Conservation (phyloP, 163 green algal species). For the Botryococcus braunii region DNA sequence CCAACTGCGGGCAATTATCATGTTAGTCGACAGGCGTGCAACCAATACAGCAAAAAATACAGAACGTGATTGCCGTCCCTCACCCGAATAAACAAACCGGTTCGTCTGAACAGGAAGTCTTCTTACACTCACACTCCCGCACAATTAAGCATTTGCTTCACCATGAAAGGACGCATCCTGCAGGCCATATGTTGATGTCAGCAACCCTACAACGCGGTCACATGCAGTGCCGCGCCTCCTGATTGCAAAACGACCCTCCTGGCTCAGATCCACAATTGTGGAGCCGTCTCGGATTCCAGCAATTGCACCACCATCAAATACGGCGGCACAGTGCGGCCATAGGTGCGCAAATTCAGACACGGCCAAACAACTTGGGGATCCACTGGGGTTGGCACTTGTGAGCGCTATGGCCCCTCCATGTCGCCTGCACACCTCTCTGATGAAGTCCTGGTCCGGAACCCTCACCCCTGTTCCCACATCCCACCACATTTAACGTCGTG, state of each 20-base stretch:
- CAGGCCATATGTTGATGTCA: too few species aligned
- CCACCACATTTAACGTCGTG: too few species aligned
- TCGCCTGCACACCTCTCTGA: slow-evolving; percentile 34
- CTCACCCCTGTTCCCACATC: slow-evolving; percentile 52
- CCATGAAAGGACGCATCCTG: too few species aligned
- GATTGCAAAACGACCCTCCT: slow-evolving; percentile 19
- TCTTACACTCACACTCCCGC: too few species aligned
- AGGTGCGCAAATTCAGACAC: slow-evolving; percentile 42
- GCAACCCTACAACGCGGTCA: neutral
- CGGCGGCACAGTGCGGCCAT: slow-evolving; percentile 48
- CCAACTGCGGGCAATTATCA: too few species aligned
- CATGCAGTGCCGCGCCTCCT: slow-evolving; percentile 19
- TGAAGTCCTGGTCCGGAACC: slow-evolving; percentile 53
- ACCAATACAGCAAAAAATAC: too few species aligned
- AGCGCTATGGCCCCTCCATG: slow-evolving; percentile 49
- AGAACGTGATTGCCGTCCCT: too few species aligned
- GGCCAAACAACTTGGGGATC: slow-evolving; percentile 26
- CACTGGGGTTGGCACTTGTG: slow-evolving; percentile 65
- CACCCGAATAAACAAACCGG: too few species aligned
- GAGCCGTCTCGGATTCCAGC: slow-evolving; percentile 33
- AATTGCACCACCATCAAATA: slow-evolving; percentile 50
- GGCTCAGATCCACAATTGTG: slow-evolving; percentile 56
- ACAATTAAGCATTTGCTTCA: too few species aligned
- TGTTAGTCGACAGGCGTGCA: too few species aligned
- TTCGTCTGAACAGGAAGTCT: too few species aligned